Evolutionary conservation across 163 green algal species (phyloP).

Genomic region (Volvox carteri): DNA sequence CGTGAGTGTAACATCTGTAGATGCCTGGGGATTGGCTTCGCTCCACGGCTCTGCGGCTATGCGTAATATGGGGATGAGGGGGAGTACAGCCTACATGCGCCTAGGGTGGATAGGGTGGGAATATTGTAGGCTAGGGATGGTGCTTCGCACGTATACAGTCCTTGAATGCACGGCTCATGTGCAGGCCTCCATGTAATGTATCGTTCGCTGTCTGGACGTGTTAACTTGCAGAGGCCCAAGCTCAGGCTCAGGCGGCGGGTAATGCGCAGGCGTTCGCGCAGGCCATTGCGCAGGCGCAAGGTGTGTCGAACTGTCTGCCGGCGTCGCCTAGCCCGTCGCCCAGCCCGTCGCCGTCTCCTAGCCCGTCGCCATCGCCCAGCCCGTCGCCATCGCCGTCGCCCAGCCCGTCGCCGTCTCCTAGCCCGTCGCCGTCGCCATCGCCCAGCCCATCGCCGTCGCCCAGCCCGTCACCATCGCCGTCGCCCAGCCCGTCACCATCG

Average conservation of each 20-base stretch:
- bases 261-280: constrained; percentile 4
- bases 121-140: too few relatives aligned
- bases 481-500: background rate
- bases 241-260: background rate
- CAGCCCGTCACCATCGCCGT: background rate
- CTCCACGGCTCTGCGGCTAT: too few relatives aligned
- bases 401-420: background rate
- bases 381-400: background rate
- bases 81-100: too few relatives aligned
- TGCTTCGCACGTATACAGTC: too few relatives aligned
- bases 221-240: constrained; percentile 51
- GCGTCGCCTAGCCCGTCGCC: background rate
- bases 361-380: background rate
- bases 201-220: too few relatives aligned
- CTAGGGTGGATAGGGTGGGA: too few relatives aligned
- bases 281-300: background rate
- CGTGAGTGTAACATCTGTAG: constrained; percentile 38
- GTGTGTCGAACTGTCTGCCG: background rate
- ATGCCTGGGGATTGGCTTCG: too few relatives aligned
- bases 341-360: background rate
- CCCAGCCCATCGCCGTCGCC: background rate
- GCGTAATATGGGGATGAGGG: too few relatives aligned
- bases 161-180: too few relatives aligned
- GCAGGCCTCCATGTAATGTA: too few relatives aligned
- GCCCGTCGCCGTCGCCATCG: background rate